Evolutionary conservation across 345 rosid genomes (phyloP), one percentile per base, ranked within the genome.

Genomic region (Eucalyptus curtisii): DNA sequence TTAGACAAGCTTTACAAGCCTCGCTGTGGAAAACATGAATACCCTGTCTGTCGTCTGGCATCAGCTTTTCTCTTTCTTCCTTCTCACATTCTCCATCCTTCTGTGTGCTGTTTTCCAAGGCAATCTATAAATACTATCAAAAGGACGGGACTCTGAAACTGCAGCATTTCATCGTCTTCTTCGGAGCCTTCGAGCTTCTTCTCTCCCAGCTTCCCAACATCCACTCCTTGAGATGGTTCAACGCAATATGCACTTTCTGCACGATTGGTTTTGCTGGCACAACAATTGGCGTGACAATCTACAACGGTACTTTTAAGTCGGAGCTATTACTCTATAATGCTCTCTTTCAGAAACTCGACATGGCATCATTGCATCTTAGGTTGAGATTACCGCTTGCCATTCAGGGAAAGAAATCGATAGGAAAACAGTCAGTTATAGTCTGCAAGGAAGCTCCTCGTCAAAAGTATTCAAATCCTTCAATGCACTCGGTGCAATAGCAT

Each of bases 401-500:
- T 86, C 66, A 92, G 96, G 96, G 55, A 91, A 64, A 90, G 90
- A 89, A 31, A 88, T 90, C 10, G 90, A 93, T 47, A 90, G 94
- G 88, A 87, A 91, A 48, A 86, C 91, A 11, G 88, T 94, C 88
- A 90, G 90, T 88, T 92, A 92, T 47, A 86, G 89, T 90, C 71
- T 92, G 88, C 90, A 91, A 80, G 96, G 94, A 89, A 94, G 93
- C 86, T 92, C 92, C 80, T 90, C 93, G 31, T 17, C 89, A 8
- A 92, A 88, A 91, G 86, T 37, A 48, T 94, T 93, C 87, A 91
- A 89, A 89, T 94, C 96, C 81, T 94, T 93, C 90, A 93, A 92
- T 55, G 95, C 96, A 87, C 90, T 92, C 14, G 96, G 94, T 61
- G 91, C 91, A 66, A 93, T 94, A 80, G 96, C 95, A 49, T 94